Percentiles rank a stretch among this genome's conserved stretches.
Evolutionary conservation across 106 monocot genomes (phyloP).

Genomic region (Dendrobium huoshanense): DNA sequence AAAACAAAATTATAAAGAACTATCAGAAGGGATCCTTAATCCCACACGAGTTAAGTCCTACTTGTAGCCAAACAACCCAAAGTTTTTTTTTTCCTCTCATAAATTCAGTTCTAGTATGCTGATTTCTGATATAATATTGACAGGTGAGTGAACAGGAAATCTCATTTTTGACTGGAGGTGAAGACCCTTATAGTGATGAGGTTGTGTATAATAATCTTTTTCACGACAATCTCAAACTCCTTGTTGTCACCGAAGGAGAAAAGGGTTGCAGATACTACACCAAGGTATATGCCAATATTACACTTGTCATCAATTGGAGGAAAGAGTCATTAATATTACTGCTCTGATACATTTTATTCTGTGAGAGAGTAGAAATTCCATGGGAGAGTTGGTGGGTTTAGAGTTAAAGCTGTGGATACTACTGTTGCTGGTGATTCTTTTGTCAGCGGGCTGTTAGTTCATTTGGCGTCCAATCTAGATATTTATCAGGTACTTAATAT

Average conservation of each 20-base stretch:
- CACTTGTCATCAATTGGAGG: neutral
- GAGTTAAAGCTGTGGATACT: slow-evolving; percentile 35
- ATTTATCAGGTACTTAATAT: slow-evolving; percentile 24
- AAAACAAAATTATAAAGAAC: too few species aligned
- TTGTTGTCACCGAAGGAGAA: slow-evolving; percentile 40
- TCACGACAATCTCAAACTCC: slow-evolving; percentile 36
- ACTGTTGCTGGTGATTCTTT: slow-evolving; percentile 56
- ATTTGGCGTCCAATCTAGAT: slow-evolving; percentile 20
- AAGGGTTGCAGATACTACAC: slow-evolving; percentile 57
- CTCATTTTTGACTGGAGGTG: slow-evolving; percentile 38
- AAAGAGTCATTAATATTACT: neutral
- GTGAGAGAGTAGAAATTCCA: slow-evolving; percentile 24
- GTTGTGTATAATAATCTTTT: slow-evolving; percentile 34
- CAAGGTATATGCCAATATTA: slow-evolving; percentile 12
- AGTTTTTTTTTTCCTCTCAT: neutral
- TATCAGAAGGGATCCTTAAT: too few species aligned
- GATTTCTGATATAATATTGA: neutral
- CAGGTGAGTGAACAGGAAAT: slow-evolving; percentile 49
- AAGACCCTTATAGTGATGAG: slow-evolving; percentile 27
- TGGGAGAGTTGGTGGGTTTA: slow-evolving; percentile 29
- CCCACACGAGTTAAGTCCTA: too few species aligned
- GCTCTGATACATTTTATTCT: neutral
- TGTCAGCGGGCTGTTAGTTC: slow-evolving; percentile 25
- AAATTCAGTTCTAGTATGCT: neutral
- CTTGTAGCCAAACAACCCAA: too few species aligned